Base-by-base conservation (phyloP, 306 rosid genomes). In the Delonix regia region DNA sequence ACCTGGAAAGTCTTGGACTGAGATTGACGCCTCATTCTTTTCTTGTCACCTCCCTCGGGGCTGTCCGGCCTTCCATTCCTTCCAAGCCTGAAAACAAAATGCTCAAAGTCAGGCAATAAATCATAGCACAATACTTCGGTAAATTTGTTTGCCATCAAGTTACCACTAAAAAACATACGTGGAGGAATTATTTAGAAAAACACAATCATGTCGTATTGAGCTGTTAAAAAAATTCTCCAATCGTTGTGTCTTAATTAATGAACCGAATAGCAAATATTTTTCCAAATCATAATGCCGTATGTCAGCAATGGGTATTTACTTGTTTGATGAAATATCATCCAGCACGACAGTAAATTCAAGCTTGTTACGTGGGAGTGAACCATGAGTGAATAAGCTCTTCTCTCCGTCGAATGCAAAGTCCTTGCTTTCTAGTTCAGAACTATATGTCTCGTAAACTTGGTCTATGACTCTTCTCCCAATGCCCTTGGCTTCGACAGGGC, bases 371-470 rank as follows among this genome's bases (percentile, higher is more conserved):
- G 60, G 11, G 33, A 85, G 80, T 63, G 71, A 55, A 27, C 70
- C 77, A 85, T 24, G 81, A 76, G n/a, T n/a, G n/a, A n/a, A n/a
- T n/a, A n/a, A n/a, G 42, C 64, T 57, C 22, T 81, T 85, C 48
- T 85, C 83, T 12, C 92, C 87, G 62, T 85, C 89, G 34, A 81
- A 88, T 6, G 85, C 86, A 64, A 72, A 88, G 18, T 55, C 41
- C 28, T 61, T 69, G 48, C 25, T 3, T 41, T 28, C 27, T 9
- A 88, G 30, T 3, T 81, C 85, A 48, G 21, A 39, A 9, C 2
- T 52, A 34, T 86, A 81, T 9, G 79, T 77, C 24, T 73, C 83
- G 15, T 71, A 68, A 11, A 73, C 75, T 69, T 83, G 59, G 15
- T 86, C 83, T 1, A 88, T 30, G 13, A 86, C 83, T 30, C 73